Conservation (phyloP, 495 filamentous ascomycete genomes). For the Trichoderma reesei region DNA sequence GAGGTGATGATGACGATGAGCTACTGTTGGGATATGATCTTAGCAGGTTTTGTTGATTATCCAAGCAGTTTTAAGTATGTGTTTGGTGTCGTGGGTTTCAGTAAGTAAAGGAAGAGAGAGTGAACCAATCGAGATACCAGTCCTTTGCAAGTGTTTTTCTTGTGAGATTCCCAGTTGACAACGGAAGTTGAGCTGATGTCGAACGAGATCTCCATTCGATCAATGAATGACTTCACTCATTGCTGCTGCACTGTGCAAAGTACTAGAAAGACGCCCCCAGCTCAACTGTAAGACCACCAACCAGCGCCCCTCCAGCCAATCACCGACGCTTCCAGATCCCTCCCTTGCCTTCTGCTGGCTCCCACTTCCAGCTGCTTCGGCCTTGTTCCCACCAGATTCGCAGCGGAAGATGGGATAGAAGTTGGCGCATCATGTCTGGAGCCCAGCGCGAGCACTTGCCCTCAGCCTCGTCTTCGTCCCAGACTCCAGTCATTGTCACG, state of each 20-base stretch:
- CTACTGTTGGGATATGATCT: not conserved
- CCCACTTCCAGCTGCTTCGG: not conserved
- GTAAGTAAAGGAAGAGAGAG: not conserved
- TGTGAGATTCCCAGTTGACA: too few species aligned
- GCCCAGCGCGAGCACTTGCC: not conserved
- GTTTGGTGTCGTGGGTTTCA: not conserved
- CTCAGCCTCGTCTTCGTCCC: conserved; percentile 22
- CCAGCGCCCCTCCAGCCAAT: not conserved
- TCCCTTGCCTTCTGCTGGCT: not conserved
- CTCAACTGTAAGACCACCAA: not conserved
- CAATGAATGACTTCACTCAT: not conserved
- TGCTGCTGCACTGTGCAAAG: not conserved
- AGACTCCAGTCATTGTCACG: conserved; percentile 18
- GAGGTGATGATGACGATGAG: not conserved
- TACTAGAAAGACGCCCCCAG: not conserved
- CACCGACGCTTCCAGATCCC: not conserved
- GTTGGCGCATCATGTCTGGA: conserved; percentile 3
- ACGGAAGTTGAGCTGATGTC: too few species aligned
- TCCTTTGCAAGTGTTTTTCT: too few species aligned
- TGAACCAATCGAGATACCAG: not conserved
- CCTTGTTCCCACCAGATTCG: not conserved
- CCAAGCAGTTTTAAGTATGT: not conserved
- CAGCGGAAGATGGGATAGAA: conserved; percentile 9
- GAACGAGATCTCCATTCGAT: too few species aligned
- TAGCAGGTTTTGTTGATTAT: not conserved